Conservation (phyloP, 2,329 filamentous ascomycete species). For the Truncatella angustata region DNA sequence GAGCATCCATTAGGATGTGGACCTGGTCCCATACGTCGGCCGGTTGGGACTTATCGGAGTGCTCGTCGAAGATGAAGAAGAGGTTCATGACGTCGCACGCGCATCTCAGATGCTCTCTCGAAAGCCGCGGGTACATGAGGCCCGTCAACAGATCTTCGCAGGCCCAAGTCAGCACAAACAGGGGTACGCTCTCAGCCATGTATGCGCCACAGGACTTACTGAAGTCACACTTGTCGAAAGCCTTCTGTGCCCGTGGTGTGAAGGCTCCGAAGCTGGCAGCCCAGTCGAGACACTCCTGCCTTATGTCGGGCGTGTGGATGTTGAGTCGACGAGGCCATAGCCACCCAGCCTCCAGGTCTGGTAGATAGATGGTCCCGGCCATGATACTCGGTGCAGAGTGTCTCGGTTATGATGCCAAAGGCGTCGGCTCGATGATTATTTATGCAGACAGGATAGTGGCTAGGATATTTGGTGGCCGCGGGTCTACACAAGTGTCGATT, state of each 20-base stretch:
- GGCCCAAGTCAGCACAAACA: background rate
- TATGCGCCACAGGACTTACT: slow-evolving; percentile 8
- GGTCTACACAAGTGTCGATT: background rate
- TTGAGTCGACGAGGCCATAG: slow-evolving; percentile 15
- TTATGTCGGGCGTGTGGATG: slow-evolving; percentile 10
- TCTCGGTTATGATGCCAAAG: background rate
- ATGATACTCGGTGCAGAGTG: background rate
- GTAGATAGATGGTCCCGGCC: slow-evolving; percentile 6
- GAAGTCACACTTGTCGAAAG: slow-evolving; percentile 15
- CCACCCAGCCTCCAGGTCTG: slow-evolving; percentile 14
- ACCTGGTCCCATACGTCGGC: slow-evolving; percentile 15
- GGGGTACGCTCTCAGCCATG: background rate
- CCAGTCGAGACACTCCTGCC: slow-evolving; percentile 14
- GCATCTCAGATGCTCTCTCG: slow-evolving; percentile 15
- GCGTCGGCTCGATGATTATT: background rate
- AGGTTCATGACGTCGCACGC: slow-evolving; percentile 18
- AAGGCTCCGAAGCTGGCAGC: slow-evolving; percentile 15
- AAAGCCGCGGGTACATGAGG: slow-evolving; percentile 12
- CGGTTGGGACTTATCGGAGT: slow-evolving; percentile 14
- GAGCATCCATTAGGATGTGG: slow-evolving; percentile 12
- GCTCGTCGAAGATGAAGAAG: slow-evolving; percentile 20
- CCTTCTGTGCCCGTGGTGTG: slow-evolving; percentile 10
- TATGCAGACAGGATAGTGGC: background rate
- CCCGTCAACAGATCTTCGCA: slow-evolving; percentile 13
- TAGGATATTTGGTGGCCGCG: background rate